Conservation (phyloP, 2,329 filamentous ascomycete genomes). For the Talaromyces pinophilus region DNA sequence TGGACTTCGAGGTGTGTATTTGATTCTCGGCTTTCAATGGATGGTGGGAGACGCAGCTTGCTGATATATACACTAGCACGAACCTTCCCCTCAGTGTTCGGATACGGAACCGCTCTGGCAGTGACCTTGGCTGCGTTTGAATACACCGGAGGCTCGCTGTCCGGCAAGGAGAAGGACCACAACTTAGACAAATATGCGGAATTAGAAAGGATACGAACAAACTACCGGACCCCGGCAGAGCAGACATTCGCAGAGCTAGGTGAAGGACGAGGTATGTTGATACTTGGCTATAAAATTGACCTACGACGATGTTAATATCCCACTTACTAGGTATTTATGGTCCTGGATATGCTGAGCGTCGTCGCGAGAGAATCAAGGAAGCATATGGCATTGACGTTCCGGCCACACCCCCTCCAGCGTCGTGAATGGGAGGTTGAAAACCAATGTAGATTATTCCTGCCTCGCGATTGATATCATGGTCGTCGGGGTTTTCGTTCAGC, state of each 20-base stretch:
- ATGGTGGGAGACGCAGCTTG: background rate
- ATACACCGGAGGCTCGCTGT: conserved; percentile 64
- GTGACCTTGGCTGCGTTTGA: conserved; percentile 64
- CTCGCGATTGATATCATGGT: conserved; percentile 14
- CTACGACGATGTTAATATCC: conserved; percentile 16
- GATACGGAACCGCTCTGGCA: conserved; percentile 63
- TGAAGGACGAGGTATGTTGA: conserved; percentile 75
- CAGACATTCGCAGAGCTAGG: conserved; percentile 80
- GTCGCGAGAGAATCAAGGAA: conserved; percentile 77
- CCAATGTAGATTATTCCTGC: conserved; percentile 34
- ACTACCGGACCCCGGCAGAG: conserved; percentile 71
- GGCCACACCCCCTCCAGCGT: conserved; percentile 53
- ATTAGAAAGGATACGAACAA: conserved; percentile 72
- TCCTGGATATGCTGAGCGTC: conserved; percentile 81
- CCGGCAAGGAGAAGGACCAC: conserved; percentile 56
- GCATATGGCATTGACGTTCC: conserved; percentile 85
- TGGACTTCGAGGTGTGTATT: conserved; percentile 66
- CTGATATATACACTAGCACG: conserved; percentile 48
- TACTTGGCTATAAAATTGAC: background rate
- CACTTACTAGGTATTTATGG: conserved; percentile 67
- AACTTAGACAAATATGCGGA: conserved; percentile 72
- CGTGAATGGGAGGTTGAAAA: conserved; percentile 33
- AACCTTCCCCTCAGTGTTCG: conserved; percentile 69
- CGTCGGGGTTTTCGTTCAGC: conserved; percentile 13
- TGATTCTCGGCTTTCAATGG: background rate